These are phyloP conservation scores for Dryadomyces quercivorus DNA, from an alignment of 2,329 filamentous ascomycete species.

Conservation along the genomic window DNA sequence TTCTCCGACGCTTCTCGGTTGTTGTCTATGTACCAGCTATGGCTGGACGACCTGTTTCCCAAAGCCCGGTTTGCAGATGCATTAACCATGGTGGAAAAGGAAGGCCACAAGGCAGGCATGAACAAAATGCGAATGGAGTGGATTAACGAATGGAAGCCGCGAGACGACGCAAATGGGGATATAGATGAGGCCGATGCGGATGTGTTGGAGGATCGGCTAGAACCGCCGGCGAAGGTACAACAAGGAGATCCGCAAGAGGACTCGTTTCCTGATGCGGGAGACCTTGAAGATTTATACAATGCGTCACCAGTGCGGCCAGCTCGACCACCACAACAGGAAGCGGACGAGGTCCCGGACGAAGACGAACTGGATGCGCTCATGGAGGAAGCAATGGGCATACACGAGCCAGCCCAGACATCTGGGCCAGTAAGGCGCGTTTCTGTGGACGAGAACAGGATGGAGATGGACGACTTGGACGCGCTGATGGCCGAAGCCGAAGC, in stretches of 20 bases:
- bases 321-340: not conserved
- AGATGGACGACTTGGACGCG: slow-evolving; percentile 31
- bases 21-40: slow-evolving; percentile 84
- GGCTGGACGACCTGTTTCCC: slow-evolving; percentile 93
- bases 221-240: not conserved
- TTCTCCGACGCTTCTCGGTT: slow-evolving; percentile 76
- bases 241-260: slow-evolving; percentile 13
- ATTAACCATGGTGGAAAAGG: slow-evolving; percentile 80
- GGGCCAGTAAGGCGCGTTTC: slow-evolving; percentile 7
- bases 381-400: slow-evolving; percentile 29
- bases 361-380: slow-evolving; percentile 40
- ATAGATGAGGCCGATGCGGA: slow-evolving; percentile 17
- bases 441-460: slow-evolving; percentile 1
- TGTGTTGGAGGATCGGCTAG: not conserved
- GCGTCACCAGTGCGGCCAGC: slow-evolving; percentile 15
- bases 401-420: slow-evolving; percentile 2
- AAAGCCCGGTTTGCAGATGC: slow-evolving; percentile 90
- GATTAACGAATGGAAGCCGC: slow-evolving; percentile 66
- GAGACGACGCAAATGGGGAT: slow-evolving; percentile 12
- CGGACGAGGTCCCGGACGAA: slow-evolving; percentile 24
- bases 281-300: slow-evolving; percentile 24
- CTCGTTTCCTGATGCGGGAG: slow-evolving; percentile 20
- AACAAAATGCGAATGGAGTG: slow-evolving; percentile 65
- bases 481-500: slow-evolving; percentile 26
- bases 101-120: slow-evolving; percentile 74